Evolutionary conservation across 2,329 filamentous ascomycete genomes (phyloP), one percentile per base, ranked within the genome.

Genomic region (Bipolaris gigantea): DNA sequence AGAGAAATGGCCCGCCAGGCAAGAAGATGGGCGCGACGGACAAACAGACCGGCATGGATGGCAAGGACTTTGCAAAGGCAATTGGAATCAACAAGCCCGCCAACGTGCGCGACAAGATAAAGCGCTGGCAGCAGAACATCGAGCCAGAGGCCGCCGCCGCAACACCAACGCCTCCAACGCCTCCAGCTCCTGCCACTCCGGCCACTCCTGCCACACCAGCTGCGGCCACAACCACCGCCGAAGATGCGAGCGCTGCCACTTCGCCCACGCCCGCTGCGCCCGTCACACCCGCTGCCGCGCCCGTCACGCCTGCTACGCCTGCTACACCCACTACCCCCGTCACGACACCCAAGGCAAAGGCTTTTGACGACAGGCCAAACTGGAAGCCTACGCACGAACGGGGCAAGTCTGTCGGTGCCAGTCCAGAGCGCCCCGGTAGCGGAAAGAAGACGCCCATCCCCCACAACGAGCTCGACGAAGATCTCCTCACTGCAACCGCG

Each of bases 101-200:
- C 64, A 80, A 81, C 63, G 77, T 95, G 43, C 84, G 84, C 58
- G 88, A 90, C 62, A 86, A 92, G 66, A 89, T 96, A 48, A 88
- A 87, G 63, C 83, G 87, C 74, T 96, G 92, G 92, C 91, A 96
- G 74, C 88, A 88, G 68, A 80, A 87, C 62, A 90, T 89, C 66
- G 89, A 87, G 32, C 82, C 83, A 5, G 87, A 86, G 23, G 55
- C 55, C 25, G n/a, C 25, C 2, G 5, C n/a, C 11, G 9, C 40
- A 1, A 27, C n/a, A 16, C 13, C 23, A 4, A 8, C n/a, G n/a
- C n/a, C n/a, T n/a, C n/a, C n/a, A n/a, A n/a, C n/a, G n/a, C n/a
- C n/a, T n/a, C n/a, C n/a, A n/a, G n/a, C n/a, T n/a, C n/a, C n/a
- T n/a, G n/a, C n/a, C n/a, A n/a, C 27, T 30, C 27, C 10, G 4